Base-by-base conservation (phyloP, 2,329 filamentous ascomycete genomes). In the Purpureocillium takamizusanense region DNA sequence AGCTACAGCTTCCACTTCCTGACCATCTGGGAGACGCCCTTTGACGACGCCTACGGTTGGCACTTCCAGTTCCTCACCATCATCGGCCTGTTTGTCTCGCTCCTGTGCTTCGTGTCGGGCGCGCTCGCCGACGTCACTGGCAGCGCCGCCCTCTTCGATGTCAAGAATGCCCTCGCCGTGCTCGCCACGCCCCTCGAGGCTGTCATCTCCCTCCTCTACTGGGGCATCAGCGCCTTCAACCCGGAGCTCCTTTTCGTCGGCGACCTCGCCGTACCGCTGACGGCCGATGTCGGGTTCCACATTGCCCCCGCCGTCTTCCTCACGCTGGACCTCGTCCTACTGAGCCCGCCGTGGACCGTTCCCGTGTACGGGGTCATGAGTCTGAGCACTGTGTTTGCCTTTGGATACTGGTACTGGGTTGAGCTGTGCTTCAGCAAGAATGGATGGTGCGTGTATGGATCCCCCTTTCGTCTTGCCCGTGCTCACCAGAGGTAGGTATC, bases 341-440 rank as follows among this genome's bases (percentile, higher is more conserved):
- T 87, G 33, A 83, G 78, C 34, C 83, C 83, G 10, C 83, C 83
- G 1, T 87, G 82, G 78, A 79, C 79, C 0, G 74, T 84, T 43
- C 67, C 70, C 9, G 68, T 69, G 7, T 65, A 78, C n/a, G 67
- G 71, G 1, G 74, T 78, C 4, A 67, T 84, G 51, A 61, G 63
- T 1, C 52, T 83, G 18, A 78, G 76, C 46, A 70, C 71, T 11
- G 54, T 47, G 2, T 59, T 86, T 32, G 81, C 81, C 0, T 76
- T 83, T 44, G 55, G 62, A 3, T 89, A 89, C 57, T 89, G 83
- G 82, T 72, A 73, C 46, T 89, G 84, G 83, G 74, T 87, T 17
- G 82, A 88, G 59, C 68, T 76, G 17, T 87, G 83, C 62, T 84
- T 75, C 50, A 67, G 67, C 33, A 65, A 73, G 42, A 87, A 87